Percentiles rank a stretch among this genome's conserved stretches.
These are phyloP conservation scores for Lactifluus volemus DNA, from an alignment of 768 basidiomycete genomes.

Conservation along the genomic window DNA sequence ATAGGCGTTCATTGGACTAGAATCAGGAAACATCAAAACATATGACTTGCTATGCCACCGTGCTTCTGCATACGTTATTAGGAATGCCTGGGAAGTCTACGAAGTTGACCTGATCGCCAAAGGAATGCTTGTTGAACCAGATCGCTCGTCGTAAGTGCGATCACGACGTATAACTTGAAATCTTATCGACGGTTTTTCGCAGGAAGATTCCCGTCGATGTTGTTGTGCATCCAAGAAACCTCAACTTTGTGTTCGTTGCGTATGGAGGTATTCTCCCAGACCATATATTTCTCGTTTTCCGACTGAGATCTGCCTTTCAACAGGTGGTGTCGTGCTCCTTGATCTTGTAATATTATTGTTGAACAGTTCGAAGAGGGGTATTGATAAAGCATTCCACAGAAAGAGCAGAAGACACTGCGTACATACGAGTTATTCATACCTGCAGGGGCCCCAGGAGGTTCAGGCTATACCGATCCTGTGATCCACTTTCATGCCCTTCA, in stretches of 20 bases:
- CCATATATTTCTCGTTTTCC: background rate
- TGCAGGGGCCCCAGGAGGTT: conserved; percentile 77
- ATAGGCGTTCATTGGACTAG: conserved; percentile 41
- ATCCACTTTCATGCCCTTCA: conserved; percentile 18
- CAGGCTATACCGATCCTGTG: conserved; percentile 50
- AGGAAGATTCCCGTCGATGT: conserved; percentile 45
- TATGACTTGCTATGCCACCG: conserved; percentile 67
- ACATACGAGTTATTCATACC: conserved; percentile 63
- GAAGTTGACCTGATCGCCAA: conserved; percentile 44
- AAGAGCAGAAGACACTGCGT: conserved; percentile 41
- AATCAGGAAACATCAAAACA: conserved; percentile 55
- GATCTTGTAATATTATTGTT: conserved; percentile 40
- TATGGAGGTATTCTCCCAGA: conserved; percentile 46
- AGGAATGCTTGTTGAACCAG: conserved; percentile 31
- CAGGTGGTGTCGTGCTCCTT: conserved; percentile 53
- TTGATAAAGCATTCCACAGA: conserved; percentile 27
- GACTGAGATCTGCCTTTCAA: background rate
- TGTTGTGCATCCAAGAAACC: conserved; percentile 59
- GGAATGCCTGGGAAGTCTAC: conserved; percentile 69
- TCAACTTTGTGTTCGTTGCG: conserved; percentile 65
- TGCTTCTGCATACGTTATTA: conserved; percentile 57
- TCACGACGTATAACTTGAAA: background rate
- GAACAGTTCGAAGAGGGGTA: background rate
- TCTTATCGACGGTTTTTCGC: conserved; percentile 8
- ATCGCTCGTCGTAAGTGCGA: conserved; percentile 30